These are phyloP conservation scores for Sarocladium kiliense DNA, from an alignment of 2,329 filamentous ascomycete species.

Conservation along the genomic window DNA sequence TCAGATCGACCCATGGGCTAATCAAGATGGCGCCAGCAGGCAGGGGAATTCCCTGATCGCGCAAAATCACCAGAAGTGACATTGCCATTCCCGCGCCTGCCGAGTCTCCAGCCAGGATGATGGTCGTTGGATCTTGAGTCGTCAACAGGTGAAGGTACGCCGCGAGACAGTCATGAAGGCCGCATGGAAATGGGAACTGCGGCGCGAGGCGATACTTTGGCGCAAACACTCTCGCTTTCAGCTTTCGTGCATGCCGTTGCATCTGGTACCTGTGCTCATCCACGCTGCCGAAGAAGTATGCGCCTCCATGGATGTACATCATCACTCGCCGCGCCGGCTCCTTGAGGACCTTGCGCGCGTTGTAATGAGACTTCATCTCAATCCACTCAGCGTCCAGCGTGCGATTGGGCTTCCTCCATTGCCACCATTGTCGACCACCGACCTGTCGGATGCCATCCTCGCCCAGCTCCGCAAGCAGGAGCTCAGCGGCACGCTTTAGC, in stretches of 20 bases:
- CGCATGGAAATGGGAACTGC: conserved; percentile 94
- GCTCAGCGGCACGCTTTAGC: conserved; percentile 59
- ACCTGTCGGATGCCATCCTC: conserved; percentile 67
- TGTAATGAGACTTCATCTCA: conserved; percentile 76
- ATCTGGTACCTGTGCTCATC: conserved; percentile 98
- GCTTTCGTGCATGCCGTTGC: conserved; percentile 89
- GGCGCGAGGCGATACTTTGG: conserved; percentile 83
- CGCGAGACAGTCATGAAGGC: conserved; percentile 82
- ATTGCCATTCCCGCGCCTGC: conserved; percentile 89
- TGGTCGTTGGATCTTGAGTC: conserved; percentile 71
- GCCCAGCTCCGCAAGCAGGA: conserved; percentile 71
- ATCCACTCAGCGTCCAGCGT: conserved; percentile 85
- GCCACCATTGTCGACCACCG: conserved; percentile 84
- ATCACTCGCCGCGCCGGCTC: conserved; percentile 67
- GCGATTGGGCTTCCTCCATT: conserved; percentile 65
- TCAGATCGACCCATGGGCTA: conserved; percentile 93
- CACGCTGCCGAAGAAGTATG: conserved; percentile 92
- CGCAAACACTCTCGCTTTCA: conserved; percentile 85
- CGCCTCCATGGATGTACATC: conserved; percentile 90
- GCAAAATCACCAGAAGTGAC: conserved; percentile 70
- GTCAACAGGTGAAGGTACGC: conserved; percentile 80
- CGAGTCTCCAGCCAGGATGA: conserved; percentile 86
- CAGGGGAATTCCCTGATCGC: conserved; percentile 77
- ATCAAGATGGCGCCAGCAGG: conserved; percentile 88
- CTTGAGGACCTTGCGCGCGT: conserved; percentile 61